phyloP scores from a whole-genome alignment of 768 basidiomycete species.

The Omphalotus guepiniiformis region DNA sequence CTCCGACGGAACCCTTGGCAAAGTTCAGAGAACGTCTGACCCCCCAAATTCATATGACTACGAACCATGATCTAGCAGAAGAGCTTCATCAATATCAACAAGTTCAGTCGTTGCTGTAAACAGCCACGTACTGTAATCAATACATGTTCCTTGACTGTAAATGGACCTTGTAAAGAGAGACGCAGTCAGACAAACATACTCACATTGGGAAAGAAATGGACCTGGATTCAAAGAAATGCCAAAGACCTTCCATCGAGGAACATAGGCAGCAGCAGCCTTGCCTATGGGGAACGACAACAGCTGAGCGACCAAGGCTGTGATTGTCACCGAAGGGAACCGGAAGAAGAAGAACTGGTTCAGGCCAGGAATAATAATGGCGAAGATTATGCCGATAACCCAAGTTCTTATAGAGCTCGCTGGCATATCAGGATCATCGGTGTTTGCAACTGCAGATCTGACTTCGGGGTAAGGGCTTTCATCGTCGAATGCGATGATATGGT shows the following conservation, averaged over 20 bases:
- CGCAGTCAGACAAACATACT: too few species aligned
- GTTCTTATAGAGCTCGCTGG: conserved; percentile 55
- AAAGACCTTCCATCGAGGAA: conserved; percentile 50
- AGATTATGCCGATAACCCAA: conserved; percentile 54
- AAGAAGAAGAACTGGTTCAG: conserved; percentile 80
- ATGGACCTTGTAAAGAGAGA: too few species aligned
- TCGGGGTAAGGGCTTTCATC: conserved; percentile 87
- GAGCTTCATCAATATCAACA: not conserved
- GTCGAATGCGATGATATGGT: conserved; percentile 14
- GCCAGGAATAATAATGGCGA: conserved; percentile 61
- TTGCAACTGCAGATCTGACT: conserved; percentile 72
- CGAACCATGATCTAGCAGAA: conserved; percentile 12
- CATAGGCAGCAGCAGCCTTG: conserved; percentile 56
- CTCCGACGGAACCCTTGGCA: conserved; percentile 6
- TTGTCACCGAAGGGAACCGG: conserved; percentile 60
- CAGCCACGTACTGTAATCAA: conserved; percentile 11
- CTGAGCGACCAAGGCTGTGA: conserved; percentile 65
- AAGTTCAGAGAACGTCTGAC: too few species aligned
- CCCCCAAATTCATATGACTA: not conserved
- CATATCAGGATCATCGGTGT: conserved; percentile 65
- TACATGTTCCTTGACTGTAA: conserved; percentile 66
- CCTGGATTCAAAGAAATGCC: conserved; percentile 65
- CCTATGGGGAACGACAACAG: conserved; percentile 68
- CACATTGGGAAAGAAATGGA: too few species aligned
- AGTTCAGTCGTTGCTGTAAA: not conserved